phyloP scores from a whole-genome alignment of 2,329 filamentous ascomycete species.

The Ophiostoma ulmi region DNA sequence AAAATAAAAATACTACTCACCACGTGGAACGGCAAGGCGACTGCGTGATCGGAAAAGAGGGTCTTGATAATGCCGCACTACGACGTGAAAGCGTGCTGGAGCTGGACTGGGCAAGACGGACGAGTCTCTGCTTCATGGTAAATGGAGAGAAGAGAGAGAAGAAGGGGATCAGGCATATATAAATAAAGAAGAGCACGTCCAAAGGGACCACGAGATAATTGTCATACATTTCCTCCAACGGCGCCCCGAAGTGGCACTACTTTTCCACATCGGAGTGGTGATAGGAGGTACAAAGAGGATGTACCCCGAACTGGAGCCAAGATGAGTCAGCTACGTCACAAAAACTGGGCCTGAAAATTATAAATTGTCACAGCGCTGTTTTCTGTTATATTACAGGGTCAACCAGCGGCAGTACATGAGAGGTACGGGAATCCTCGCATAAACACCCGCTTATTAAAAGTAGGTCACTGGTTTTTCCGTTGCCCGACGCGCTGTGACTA shows the following conservation, averaged over 20 bases:
- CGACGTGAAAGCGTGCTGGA: constrained; percentile 16
- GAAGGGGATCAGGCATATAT: neutral
- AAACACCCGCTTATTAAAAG: constrained; percentile 8
- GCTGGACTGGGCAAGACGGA: constrained; percentile 11
- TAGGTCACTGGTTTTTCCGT: constrained; percentile 18
- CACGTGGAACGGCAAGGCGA: constrained; percentile 14
- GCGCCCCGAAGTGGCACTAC: neutral
- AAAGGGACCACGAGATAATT: neutral
- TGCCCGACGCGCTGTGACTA: constrained; percentile 18
- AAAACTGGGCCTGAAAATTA: neutral
- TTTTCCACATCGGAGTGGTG: neutral
- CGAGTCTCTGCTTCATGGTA: constrained; percentile 13
- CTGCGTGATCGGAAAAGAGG: constrained; percentile 19
- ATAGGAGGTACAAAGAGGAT: constrained; percentile 6
- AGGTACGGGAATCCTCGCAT: neutral
- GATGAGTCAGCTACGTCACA: constrained; percentile 8
- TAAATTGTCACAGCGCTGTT: too few species aligned
- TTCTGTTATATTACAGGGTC: too few species aligned
- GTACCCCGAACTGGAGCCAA: neutral
- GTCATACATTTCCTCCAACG: neutral
- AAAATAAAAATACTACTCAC: constrained; percentile 16
- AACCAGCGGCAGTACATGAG: neutral
- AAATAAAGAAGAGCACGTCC: neutral
- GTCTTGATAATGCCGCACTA: constrained; percentile 23
- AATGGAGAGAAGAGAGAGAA: neutral